These are phyloP conservation scores for Cladorrhinum sp. DNA, from an alignment of 2,329 filamentous ascomycete species.

Conservation along the genomic window DNA sequence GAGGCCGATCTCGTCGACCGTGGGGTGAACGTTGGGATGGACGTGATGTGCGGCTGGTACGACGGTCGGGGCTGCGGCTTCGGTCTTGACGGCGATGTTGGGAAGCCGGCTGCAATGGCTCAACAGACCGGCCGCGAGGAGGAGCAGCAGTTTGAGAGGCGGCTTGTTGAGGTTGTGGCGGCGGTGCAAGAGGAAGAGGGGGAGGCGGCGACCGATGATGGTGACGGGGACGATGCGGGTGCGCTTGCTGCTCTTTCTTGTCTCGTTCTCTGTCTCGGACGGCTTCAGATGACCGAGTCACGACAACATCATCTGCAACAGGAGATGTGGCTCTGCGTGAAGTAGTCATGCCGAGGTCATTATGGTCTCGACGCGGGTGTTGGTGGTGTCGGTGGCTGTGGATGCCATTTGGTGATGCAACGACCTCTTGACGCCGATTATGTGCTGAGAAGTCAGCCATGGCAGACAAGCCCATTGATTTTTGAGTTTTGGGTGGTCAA, in stretches of 20 bases:
- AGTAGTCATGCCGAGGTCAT: conserved; percentile 37
- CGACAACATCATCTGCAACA: conserved; percentile 27
- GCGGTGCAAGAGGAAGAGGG: no score
- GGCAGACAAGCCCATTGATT: conserved; percentile 25
- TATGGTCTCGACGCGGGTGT: conserved; percentile 36
- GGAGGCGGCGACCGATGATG: conserved; percentile 18
- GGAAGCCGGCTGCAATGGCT: conserved; percentile 17
- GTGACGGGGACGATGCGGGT: conserved; percentile 28
- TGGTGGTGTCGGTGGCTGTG: conserved; percentile 33
- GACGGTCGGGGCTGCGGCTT: conserved; percentile 21
- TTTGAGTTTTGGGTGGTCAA: conserved; percentile 31
- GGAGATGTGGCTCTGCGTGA: conserved; percentile 29
- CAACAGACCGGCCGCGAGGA: conserved; percentile 15
- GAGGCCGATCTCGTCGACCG: conserved; percentile 23
- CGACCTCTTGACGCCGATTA: conserved; percentile 34
- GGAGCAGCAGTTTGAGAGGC: not conserved
- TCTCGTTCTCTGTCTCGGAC: conserved; percentile 36
- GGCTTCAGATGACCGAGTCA: conserved; percentile 28
- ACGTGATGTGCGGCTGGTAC: conserved; percentile 14
- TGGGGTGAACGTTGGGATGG: conserved; percentile 21
- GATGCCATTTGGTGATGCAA: conserved; percentile 42
- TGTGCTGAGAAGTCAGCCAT: conserved; percentile 28
- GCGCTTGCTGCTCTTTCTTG: conserved; percentile 24
- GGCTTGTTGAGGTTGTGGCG: conserved; percentile 3
- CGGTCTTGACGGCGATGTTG: conserved; percentile 21